phyloP scores from a whole-genome alignment of 169 alveolate genomes.

The Theileria orientalis region DNA sequence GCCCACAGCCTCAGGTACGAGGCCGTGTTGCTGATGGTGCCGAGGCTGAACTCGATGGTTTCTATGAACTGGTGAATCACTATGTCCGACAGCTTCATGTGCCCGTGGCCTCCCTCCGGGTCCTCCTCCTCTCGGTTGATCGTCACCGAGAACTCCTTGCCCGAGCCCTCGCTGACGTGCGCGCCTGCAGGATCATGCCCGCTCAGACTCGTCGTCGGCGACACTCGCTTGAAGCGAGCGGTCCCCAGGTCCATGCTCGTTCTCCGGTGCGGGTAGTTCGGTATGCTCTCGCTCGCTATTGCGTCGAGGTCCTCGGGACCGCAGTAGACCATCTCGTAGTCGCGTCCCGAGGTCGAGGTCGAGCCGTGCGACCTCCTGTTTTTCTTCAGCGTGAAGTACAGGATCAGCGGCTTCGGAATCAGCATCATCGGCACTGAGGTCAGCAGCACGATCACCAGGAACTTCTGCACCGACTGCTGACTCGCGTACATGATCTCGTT shows the following conservation, averaged over 20 bases:
- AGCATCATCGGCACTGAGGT: slow-evolving; percentile 93
- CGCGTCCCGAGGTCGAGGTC: slow-evolving; percentile 9
- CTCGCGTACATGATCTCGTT: slow-evolving; percentile 73
- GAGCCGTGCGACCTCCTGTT: slow-evolving; percentile 17
- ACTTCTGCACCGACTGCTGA: slow-evolving; percentile 79
- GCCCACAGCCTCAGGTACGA: slow-evolving; percentile 99
- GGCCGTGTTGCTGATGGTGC: slow-evolving; percentile 98
- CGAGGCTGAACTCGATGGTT: slow-evolving; percentile 98
- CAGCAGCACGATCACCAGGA: slow-evolving; percentile 79
- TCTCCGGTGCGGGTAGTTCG: slow-evolving; percentile 20
- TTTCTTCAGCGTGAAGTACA: neutral
- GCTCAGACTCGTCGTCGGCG: neutral
- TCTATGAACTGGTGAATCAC: slow-evolving; percentile 96
- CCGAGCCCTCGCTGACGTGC: slow-evolving; percentile 64
- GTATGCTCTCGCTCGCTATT: slow-evolving; percentile 31
- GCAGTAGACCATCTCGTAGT: slow-evolving; percentile 67
- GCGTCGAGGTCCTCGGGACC: slow-evolving; percentile 40
- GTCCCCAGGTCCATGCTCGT: slow-evolving; percentile 6
- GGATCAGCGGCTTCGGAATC: slow-evolving; percentile 89
- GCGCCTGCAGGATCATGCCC: slow-evolving; percentile 1
- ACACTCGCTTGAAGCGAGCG: slow-evolving; percentile 6
- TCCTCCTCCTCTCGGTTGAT: slow-evolving; percentile 57
- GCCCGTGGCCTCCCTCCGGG: slow-evolving; percentile 63
- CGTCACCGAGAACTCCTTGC: slow-evolving; percentile 59
- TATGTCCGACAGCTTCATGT: slow-evolving; percentile 79